A percentile compares a stretch with the other conserved stretches of the same genome.
These are phyloP conservation scores for Diaporthe ampelina DNA, from an alignment of 2,329 filamentous ascomycete species.

Conservation along the genomic window DNA sequence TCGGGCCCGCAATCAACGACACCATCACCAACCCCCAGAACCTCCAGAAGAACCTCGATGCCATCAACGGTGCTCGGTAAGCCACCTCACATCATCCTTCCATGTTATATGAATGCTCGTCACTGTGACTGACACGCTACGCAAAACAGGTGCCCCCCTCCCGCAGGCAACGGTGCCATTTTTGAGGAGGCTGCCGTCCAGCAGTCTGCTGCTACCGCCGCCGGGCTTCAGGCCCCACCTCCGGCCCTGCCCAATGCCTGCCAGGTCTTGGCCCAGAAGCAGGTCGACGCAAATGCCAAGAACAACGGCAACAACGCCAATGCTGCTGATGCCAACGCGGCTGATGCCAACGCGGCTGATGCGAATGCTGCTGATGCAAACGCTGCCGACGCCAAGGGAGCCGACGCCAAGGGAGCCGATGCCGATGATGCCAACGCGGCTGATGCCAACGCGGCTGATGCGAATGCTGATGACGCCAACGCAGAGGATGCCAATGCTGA, in stretches of 20 bases:
- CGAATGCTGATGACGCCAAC: no score
- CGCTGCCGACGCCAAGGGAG: not conserved
- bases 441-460: not conserved
- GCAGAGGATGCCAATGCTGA: no score
- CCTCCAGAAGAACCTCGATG: slow-evolving; percentile 34
- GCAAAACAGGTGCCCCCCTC: slow-evolving; percentile 26
- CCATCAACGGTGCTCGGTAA: slow-evolving; percentile 39
- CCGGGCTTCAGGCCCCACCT: slow-evolving; percentile 2
- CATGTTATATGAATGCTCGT: not conserved
- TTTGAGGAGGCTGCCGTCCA: slow-evolving; percentile 38
- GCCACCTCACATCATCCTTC: not conserved
- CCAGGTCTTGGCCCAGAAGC: slow-evolving; percentile 17
- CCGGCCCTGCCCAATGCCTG: slow-evolving; percentile 30
- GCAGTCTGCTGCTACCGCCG: slow-evolving; percentile 30
- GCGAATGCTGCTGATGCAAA: no score
- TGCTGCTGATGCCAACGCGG: not conserved
- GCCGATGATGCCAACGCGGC: not conserved
- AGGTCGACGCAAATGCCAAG: slow-evolving; percentile 11
- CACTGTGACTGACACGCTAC: not conserved
- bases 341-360: not conserved
- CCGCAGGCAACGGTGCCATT: slow-evolving; percentile 30
- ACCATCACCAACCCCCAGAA: slow-evolving; percentile 36
- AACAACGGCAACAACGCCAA: slow-evolving; percentile 10
- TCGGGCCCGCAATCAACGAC: slow-evolving; percentile 35
- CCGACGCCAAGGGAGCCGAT: no score